Evolutionary conservation across 2,329 filamentous ascomycete species (phyloP).

Genomic region (Zalaria sp.): DNA sequence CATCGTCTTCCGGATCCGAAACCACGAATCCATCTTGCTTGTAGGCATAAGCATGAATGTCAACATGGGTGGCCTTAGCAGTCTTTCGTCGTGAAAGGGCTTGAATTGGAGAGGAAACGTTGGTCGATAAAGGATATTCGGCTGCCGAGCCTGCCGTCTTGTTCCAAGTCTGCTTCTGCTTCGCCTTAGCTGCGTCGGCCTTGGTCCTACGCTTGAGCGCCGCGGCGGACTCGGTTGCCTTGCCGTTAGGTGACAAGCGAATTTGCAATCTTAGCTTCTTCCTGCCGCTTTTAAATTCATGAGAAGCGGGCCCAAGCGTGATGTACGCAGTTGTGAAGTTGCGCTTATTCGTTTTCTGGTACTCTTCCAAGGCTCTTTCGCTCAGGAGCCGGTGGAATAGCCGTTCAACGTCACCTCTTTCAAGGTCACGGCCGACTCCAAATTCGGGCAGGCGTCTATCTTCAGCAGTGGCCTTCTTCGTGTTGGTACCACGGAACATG

Average conservation of each 20-base stretch:
- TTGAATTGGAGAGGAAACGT: constrained; percentile 50
- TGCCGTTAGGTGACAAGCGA: constrained; percentile 31
- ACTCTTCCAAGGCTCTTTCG: constrained; percentile 60
- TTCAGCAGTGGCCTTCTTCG: constrained; percentile 39
- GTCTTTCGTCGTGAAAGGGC: constrained; percentile 23
- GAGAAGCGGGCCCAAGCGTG: constrained; percentile 28
- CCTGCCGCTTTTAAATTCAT: constrained; percentile 31
- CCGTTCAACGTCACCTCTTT: constrained; percentile 65
- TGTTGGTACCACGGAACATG: constrained; percentile 58
- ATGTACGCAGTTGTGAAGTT: constrained; percentile 67
- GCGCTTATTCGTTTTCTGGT: constrained; percentile 47
- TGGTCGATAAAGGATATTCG: constrained; percentile 47
- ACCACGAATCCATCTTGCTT: constrained; percentile 22
- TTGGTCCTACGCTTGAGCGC: constrained; percentile 16
- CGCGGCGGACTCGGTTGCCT: constrained; percentile 13
- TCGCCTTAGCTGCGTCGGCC: constrained; percentile 14
- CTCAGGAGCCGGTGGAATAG: constrained; percentile 65
- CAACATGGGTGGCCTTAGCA: constrained; percentile 14
- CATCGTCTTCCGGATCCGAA: constrained; percentile 15
- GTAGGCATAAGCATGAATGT: constrained; percentile 19
- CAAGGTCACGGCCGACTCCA: constrained; percentile 55
- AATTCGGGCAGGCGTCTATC: constrained; percentile 39
- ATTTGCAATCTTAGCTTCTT: constrained; percentile 39
- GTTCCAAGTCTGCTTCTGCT: constrained; percentile 17
- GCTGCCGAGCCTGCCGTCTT: constrained; percentile 21